Evolutionary conservation across 345 rosid species (phyloP).

Genomic region (Erysimum cheiranthoides): DNA sequence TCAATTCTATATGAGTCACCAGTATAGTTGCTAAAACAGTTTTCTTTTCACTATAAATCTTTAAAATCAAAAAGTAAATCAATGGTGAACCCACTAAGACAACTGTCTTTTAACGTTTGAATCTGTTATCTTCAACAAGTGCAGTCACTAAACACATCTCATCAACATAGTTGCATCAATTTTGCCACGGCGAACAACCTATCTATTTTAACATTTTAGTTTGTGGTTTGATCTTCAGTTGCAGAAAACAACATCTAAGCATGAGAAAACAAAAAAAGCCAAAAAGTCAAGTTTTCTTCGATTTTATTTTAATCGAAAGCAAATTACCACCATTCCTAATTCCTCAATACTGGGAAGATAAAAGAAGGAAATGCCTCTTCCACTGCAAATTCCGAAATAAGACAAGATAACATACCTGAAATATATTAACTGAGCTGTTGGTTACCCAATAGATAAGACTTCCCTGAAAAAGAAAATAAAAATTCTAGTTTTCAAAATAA

Average conservation of each 20-base stretch:
- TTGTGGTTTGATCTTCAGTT: conserved; percentile 1
- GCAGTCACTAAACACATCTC: neutral
- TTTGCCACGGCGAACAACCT: neutral
- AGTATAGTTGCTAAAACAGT: neutral
- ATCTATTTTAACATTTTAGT: neutral
- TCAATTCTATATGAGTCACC: conserved; percentile 16
- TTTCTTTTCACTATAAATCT: neutral
- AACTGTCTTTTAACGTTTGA: conserved; percentile 1
- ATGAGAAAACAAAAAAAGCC: neutral
- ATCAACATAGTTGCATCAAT: conserved; percentile 21
- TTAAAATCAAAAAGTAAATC: neutral
- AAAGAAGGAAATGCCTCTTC: conserved; percentile 7
- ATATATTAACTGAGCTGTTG: conserved; percentile 65
- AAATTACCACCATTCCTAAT: neutral
- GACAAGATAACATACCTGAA: conserved; percentile 64
- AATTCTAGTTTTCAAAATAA: neutral
- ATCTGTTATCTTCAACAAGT: conserved; percentile 1
- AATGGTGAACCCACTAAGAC: neutral
- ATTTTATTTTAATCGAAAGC: neutral
- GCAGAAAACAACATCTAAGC: conserved; percentile 6
- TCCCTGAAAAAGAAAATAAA: conserved; percentile 60
- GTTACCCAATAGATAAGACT: conserved; percentile 92
- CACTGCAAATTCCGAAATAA: conserved; percentile 8
- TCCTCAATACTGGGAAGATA: neutral
- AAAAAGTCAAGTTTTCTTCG: neutral